Base-by-base conservation (phyloP, 202 grass and related monocot genomes). In the Hordeum pubiflorum region DNA sequence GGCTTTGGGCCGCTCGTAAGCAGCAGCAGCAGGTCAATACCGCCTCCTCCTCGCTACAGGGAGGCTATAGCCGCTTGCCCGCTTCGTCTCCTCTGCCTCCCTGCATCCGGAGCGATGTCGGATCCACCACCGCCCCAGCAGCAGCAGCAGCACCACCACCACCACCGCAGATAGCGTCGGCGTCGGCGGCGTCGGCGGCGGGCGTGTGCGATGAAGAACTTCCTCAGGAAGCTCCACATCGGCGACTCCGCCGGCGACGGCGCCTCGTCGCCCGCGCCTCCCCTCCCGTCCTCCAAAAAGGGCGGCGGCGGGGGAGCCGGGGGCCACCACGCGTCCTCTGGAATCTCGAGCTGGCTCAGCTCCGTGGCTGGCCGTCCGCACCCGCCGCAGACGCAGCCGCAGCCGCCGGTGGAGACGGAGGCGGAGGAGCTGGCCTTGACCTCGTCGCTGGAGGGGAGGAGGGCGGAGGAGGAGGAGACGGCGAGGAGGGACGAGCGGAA, bases 151-250 rank as follows among this genome's bases (percentile, higher is more conserved):
- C 27, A 29, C 43, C 37, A 26, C 36, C 36, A 69, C 36, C 37
- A 7, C 22, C 5, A 0, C 66, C 11, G 10, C 27, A 58, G 27
- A 57, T 62, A 78, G 76, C 83, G 67, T 79, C 60, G 15, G 74
- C 73, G 62, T 18, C 50, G 37, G 69, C 10, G 63, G 74, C 50
- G 75, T 72, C 26, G 24, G 61, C 55, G 77, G 63, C 13, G 21
- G 48, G 22, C 29, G 17, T 82, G 40, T 12, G 69, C 4, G n/a
- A 98, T 99, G 96, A 99, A 95, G 82, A 99, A 82, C 87, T 89
- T 99, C 85, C 87, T 99, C 63, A 85, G 90, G 96, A 99, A 99
- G 92, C 92, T 99, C 17, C 96, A 93, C 87, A 96, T 99, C 65
- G 85, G 78, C 50, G 85, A 91, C 69, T 77, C 83, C 2, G 64